phyloP scores from a whole-genome alignment of 305 asterid genomes.

The Coffea humblotiana region DNA sequence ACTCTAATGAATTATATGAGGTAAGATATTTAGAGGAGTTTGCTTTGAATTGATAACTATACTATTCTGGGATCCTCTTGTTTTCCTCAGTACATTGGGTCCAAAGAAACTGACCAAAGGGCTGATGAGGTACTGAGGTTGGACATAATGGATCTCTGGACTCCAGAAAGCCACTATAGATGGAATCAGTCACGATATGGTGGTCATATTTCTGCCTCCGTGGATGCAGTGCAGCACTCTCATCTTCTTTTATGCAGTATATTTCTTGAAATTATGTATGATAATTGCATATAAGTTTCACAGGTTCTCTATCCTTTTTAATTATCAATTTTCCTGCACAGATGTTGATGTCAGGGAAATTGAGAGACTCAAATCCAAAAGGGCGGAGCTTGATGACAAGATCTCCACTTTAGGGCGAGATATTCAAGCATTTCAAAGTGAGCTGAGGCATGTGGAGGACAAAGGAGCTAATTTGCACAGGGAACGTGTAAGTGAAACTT shows the following conservation, averaged over 20 bases:
- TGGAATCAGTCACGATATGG: constrained; percentile 88
- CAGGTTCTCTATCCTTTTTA: constrained; percentile 3
- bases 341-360: constrained; percentile 82
- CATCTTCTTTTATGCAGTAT: constrained; percentile 74
- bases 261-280: constrained; percentile 28
- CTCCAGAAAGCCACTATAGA: constrained; percentile 88
- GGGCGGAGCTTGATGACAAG: constrained; percentile 45
- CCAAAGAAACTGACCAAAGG: constrained; percentile 71
- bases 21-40: constrained; percentile 2
- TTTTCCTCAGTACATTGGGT: constrained; percentile 75
- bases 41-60: constrained; percentile 7
- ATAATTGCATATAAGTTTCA: neutral
- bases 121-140: constrained; percentile 65
- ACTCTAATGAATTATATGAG: neutral
- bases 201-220: constrained; percentile 75
- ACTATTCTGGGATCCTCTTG: neutral
- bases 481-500: constrained; percentile 61
- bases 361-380: constrained; percentile 47
- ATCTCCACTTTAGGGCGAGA: constrained; percentile 40
- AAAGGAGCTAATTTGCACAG: constrained; percentile 69
- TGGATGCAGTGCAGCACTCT: constrained; percentile 62
- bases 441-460: constrained; percentile 65
- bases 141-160: constrained; percentile 86
- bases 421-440: constrained; percentile 54
- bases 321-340: constrained; percentile 23